These are phyloP conservation scores for Haplosporangium sp. DNA, from an alignment of 371 early-diverging fungal genomes.

Conservation along the genomic window DNA sequence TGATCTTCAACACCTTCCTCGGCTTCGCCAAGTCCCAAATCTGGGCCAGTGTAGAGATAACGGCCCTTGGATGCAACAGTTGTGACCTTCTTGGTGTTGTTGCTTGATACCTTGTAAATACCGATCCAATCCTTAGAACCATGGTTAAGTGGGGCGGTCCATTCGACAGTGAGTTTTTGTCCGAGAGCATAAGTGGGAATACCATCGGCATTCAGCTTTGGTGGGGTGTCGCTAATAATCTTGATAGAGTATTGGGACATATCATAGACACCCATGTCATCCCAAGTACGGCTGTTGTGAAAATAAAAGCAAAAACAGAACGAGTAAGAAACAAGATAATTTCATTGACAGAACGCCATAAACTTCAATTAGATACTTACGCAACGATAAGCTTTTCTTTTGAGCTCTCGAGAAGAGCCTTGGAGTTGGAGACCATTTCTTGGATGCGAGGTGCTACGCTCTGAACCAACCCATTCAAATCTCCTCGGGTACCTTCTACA, in stretches of 20 bases:
- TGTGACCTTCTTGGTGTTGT: constrained; percentile 79
- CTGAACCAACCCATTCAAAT: constrained; percentile 58
- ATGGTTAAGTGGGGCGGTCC: constrained; percentile 80
- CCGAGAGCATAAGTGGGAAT: constrained; percentile 69
- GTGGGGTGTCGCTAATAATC: constrained; percentile 13
- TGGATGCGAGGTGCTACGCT: constrained; percentile 65
- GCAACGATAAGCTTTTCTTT: constrained; percentile 54
- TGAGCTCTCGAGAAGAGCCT: constrained; percentile 62
- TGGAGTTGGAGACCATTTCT: constrained; percentile 70
- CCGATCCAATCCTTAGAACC: constrained; percentile 94
- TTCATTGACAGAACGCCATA: constrained; percentile 37
- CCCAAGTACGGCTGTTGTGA: constrained; percentile 49
- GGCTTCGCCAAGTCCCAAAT: constrained; percentile 24
- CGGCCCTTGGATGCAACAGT: constrained; percentile 78
- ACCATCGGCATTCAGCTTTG: constrained; percentile 16
- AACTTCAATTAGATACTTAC: constrained; percentile 24
- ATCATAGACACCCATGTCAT: constrained; percentile 65
- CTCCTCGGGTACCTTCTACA: constrained; percentile 63
- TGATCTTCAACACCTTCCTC: constrained; percentile 53
- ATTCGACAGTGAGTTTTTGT: constrained; percentile 74
- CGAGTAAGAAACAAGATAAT: background rate
- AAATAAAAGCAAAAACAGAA: background rate
- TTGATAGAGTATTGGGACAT: constrained; percentile 62
- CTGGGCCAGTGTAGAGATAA: constrained; percentile 63
- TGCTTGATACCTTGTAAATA: constrained; percentile 82